Evolutionary conservation across 805 yeast genomes (phyloP).

Genomic region (Cyberlindnera euphorbiiphila): DNA sequence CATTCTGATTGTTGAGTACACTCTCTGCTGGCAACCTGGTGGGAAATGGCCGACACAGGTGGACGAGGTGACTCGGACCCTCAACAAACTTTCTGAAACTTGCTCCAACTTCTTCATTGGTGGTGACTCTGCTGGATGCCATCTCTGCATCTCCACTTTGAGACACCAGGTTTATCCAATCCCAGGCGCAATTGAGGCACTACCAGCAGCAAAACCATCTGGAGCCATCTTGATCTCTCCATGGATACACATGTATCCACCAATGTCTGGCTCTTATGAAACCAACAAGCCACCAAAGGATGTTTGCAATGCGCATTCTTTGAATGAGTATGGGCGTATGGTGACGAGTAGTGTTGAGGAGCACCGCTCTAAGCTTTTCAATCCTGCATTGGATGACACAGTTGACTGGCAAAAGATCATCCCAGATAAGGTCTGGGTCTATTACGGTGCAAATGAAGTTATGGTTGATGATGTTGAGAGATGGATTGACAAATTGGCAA

Average conservation of each 20-base stretch:
- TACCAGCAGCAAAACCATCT: slow-evolving; percentile 1
- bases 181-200: neutral
- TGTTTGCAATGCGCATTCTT: slow-evolving; percentile 4
- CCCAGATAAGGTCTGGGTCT: slow-evolving; percentile 6
- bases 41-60: slow-evolving; percentile 26
- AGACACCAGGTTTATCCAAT: slow-evolving; percentile 11
- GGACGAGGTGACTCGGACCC: slow-evolving; percentile 19
- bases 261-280: slow-evolving; percentile 5
- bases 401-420: slow-evolving; percentile 5
- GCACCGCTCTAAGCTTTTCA: slow-evolving; percentile 1
- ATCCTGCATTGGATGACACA: slow-evolving; percentile 8
- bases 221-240: slow-evolving; percentile 17
- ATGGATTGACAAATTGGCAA: slow-evolving; percentile 5
- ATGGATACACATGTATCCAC: slow-evolving; percentile 18
- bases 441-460: slow-evolving; percentile 7
- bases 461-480: slow-evolving; percentile 9
- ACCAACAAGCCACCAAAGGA: slow-evolving; percentile 9
- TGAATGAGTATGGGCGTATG: slow-evolving; percentile 6
- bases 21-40: slow-evolving; percentile 2
- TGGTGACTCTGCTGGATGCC: slow-evolving; percentile 34
- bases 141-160: slow-evolving; percentile 21
- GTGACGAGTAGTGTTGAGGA: neutral
- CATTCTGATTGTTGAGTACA: slow-evolving; percentile 7
- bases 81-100: slow-evolving; percentile 16
- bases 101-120: slow-evolving; percentile 20